phyloP scores from a whole-genome alignment of 129 eudicot species.

The Pulicaria dysenterica region DNA sequence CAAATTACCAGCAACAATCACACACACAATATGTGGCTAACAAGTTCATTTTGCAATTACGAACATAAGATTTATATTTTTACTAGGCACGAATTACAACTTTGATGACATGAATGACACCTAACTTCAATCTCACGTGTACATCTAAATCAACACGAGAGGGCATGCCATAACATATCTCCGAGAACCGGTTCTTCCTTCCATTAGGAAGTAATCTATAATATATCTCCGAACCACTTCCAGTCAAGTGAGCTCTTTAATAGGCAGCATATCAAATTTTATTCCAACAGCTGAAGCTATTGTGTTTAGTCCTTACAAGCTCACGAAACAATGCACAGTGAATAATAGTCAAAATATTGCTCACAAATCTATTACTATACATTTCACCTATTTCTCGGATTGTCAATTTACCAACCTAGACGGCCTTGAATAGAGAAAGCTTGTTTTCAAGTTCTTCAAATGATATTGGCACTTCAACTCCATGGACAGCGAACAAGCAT shows the following conservation, averaged over 20 bases:
- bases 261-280: conserved; percentile 38
- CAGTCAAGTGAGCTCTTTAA: conserved; percentile 65
- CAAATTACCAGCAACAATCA: no score
- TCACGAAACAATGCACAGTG: background rate
- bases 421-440: conserved; percentile 31
- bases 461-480: conserved; percentile 15
- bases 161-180: conserved; percentile 42
- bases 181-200: conserved; percentile 38
- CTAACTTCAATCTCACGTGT: conserved; percentile 36
- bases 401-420: no score
- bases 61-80: background rate
- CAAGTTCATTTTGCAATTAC: background rate
- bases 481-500: conserved; percentile 44
- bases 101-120: background rate
- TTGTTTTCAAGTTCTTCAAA: no score
- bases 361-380: no score
- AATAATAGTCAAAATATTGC: no score
- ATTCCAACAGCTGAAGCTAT: conserved; percentile 28
- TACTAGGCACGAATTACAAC: background rate
- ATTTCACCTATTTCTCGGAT: no score
- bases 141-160: conserved; percentile 49
- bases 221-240: conserved; percentile 63
- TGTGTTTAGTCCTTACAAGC: conserved; percentile 39
- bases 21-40: no score
- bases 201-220: conserved; percentile 39